These are phyloP conservation scores for Stylonectria norvegica DNA, from an alignment of 2,329 filamentous ascomycete genomes.

Conservation along the genomic window DNA sequence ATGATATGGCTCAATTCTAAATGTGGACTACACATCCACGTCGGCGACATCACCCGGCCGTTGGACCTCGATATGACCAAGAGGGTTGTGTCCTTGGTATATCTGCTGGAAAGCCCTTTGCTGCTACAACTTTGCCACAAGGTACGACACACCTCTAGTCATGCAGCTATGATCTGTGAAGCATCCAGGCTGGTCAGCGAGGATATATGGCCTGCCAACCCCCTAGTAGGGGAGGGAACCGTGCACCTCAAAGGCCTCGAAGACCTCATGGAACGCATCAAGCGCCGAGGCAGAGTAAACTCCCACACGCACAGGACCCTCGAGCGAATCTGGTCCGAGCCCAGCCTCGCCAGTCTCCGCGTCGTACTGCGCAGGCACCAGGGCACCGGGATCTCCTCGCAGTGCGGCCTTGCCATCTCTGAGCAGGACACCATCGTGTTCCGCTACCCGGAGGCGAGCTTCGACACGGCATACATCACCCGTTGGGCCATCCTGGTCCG, in stretches of 20 bases:
- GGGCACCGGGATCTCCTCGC: constrained; percentile 20
- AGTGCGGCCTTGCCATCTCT: constrained; percentile 24
- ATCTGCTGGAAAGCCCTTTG: constrained; percentile 21
- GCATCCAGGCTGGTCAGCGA: constrained; percentile 16
- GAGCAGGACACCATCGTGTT: constrained; percentile 27
- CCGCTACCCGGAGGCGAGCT: constrained; percentile 27
- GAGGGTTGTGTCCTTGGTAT: constrained; percentile 18
- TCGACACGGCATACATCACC: constrained; percentile 24
- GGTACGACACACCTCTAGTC: constrained; percentile 17
- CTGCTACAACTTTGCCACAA: constrained; percentile 23
- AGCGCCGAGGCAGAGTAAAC: constrained; percentile 12
- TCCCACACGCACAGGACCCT: constrained; percentile 8
- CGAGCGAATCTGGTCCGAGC: constrained; percentile 17
- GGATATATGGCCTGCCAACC: background rate
- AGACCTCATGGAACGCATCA: constrained; percentile 3
- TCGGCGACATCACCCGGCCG: constrained; percentile 16
- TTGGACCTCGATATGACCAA: constrained; percentile 18
- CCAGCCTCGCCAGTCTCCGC: constrained; percentile 8
- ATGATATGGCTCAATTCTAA: constrained; percentile 24
- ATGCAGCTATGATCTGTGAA: constrained; percentile 15
- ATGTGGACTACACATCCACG: constrained; percentile 28
- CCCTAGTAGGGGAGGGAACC: constrained; percentile 10
- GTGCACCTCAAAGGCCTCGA: constrained; percentile 4
- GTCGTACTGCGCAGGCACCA: constrained; percentile 16
- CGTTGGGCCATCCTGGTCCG: constrained; percentile 24